Base-by-base conservation (phyloP, 495 filamentous ascomycete genomes). In the Paragyromitra xinjiangensis region DNA sequence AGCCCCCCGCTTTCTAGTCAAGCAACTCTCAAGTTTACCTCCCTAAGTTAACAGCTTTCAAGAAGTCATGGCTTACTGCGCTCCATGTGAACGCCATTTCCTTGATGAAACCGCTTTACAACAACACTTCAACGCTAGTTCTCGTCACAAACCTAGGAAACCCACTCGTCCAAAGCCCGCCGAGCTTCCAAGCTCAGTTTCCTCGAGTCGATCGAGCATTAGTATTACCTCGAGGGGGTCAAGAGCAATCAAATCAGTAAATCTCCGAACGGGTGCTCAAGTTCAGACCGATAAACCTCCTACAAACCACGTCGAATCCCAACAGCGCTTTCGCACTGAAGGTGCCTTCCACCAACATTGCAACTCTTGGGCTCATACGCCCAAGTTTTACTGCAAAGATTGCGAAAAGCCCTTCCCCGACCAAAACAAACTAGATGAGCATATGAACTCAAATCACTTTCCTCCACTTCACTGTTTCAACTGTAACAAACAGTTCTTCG, bases 51-150 rank as follows among this genome's bases (percentile, higher is more conserved):
- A 64, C n/a, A 26, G 7, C 56, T 24, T 40, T 22, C 14, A 37
- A 58, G 34, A 64, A 34, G 45, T n/a, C 51, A 77, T 77, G 74
- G 39, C 69, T 58, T 64, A 72, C 69, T 77, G 74, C 24, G 29
- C 53, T 48, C 51, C 40, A 50, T 77, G 74, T 50, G 69, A 8
- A 29, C 68, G 74, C 16, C 9, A 42, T 39, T 77, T 77, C 69
- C 14, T 22, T 6, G 19, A 66, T 12, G 74, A 77, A 73, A 56
- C 1, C n/a, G 68, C 68, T 48, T 64, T 77, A 37, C 40, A 44
- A 0, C 34, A 64, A 16, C 74, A 77, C 45, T 11, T 58, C 19
- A 45, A 26, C n/a, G 34, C 53, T 12, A 77, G 26, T 22, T 77
- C 53, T 24, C 22, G 29, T 61, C 70, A 73, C 45, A 53, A 24